These are phyloP conservation scores for Fusarium albosuccineum DNA, from an alignment of 2,329 filamentous ascomycete species.

Conservation along the genomic window DNA sequence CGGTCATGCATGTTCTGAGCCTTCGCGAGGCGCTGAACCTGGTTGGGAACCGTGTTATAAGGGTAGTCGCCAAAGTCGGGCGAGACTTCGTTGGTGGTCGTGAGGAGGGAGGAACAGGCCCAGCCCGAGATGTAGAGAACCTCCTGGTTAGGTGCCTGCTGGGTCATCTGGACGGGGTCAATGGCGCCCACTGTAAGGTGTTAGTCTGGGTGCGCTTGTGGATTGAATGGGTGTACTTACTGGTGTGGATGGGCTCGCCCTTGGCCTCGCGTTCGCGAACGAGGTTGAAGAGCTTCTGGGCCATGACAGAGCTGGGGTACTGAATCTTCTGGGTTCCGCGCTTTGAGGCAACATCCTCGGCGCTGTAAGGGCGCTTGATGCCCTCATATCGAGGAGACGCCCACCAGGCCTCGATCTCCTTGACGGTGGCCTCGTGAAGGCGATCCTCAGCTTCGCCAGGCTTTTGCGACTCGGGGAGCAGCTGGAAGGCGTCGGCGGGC, in stretches of 20 bases:
- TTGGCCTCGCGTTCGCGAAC: slow-evolving; percentile 81
- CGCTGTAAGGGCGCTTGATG: slow-evolving; percentile 92
- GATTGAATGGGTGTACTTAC: slow-evolving; percentile 61
- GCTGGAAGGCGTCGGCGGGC: slow-evolving; percentile 84
- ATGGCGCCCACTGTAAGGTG: slow-evolving; percentile 84
- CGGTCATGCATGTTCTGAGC: slow-evolving; percentile 97
- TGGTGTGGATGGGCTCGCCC: slow-evolving; percentile 92
- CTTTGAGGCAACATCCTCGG: slow-evolving; percentile 93
- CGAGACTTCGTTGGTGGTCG: slow-evolving; percentile 95
- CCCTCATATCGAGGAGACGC: slow-evolving; percentile 83
- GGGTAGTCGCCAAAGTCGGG: slow-evolving; percentile 99
- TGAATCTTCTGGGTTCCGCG: slow-evolving; percentile 86
- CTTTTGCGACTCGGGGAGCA: slow-evolving; percentile 83
- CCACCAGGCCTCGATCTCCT: slow-evolving; percentile 94
- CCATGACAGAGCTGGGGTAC: slow-evolving; percentile 95
- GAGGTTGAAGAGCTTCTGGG: slow-evolving; percentile 92
- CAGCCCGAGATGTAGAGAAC: slow-evolving; percentile 96
- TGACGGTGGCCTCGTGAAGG: slow-evolving; percentile 85
- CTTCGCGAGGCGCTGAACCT: slow-evolving; percentile 95
- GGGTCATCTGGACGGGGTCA: slow-evolving; percentile 99
- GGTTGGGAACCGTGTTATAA: slow-evolving; percentile 98
- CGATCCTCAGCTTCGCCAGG: slow-evolving; percentile 84
- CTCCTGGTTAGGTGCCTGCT: slow-evolving; percentile 96
- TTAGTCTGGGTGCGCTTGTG: slow-evolving; percentile 13
- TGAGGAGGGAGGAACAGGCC: slow-evolving; percentile 95